These are phyloP conservation scores for Xylaria sp. DNA, from an alignment of 2,329 filamentous ascomycete species.

Conservation along the genomic window DNA sequence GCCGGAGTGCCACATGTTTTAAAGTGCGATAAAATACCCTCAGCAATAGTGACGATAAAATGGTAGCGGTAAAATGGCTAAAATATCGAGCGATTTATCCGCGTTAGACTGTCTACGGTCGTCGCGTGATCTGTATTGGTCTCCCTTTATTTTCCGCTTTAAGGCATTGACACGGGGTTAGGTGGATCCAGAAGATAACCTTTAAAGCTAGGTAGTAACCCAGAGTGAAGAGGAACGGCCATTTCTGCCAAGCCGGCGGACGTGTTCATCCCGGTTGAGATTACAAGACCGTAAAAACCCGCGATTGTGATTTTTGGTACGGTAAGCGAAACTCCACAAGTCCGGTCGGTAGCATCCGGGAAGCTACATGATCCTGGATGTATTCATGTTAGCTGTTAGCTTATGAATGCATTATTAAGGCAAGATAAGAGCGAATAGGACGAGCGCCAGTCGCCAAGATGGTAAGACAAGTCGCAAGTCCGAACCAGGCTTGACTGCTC, in stretches of 20 bases:
- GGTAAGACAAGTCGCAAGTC: conserved; percentile 17
- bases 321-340: conserved; percentile 1
- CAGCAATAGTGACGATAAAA: not conserved
- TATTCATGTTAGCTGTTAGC: conserved; percentile 4
- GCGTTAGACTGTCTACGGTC: conserved; percentile 26
- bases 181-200: conserved; percentile 17
- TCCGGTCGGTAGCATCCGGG: conserved; percentile 15
- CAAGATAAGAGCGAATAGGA: conserved; percentile 17
- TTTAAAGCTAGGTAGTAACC: not conserved
- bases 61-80: conserved; percentile 28
- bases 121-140: conserved; percentile 16
- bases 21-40: not conserved
- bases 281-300: conserved; percentile 16
- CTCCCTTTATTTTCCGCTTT: conserved; percentile 28
- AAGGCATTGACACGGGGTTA: conserved; percentile 29
- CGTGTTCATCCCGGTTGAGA: conserved; percentile 5
- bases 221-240: conserved; percentile 7
- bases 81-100: conserved; percentile 32
- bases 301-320: conserved; percentile 5
- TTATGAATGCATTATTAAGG: conserved; percentile 21
- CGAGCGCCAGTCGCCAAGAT: not conserved
- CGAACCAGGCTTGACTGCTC: conserved; percentile 1
- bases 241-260: conserved; percentile 30
- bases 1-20: conserved; percentile 9
- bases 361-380: conserved; percentile 15